phyloP scores from a whole-genome alignment of 106 monocot genomes.

The Dendrobium chrysotoxum region DNA sequence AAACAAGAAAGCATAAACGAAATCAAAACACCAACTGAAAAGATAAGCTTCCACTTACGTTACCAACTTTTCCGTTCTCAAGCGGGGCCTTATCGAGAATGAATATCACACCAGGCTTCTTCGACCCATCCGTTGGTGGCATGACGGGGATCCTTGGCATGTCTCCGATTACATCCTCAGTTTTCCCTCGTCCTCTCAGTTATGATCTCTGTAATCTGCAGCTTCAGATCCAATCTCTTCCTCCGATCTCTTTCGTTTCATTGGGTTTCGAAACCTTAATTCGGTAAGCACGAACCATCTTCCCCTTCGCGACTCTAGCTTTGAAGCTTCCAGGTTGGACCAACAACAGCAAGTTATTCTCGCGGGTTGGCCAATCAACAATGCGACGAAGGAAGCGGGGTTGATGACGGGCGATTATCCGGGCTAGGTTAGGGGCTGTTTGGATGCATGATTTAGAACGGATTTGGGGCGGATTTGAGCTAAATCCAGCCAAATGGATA shows the following conservation, averaged over 20 bases:
- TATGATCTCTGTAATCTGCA: neutral
- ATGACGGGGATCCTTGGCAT: conserved; percentile 37
- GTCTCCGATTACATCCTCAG: conserved; percentile 12
- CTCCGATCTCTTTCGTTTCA: conserved; percentile 18
- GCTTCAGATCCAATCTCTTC: neutral
- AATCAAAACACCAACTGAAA: neutral
- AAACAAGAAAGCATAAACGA: neutral
- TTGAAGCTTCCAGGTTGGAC: too few relatives aligned
- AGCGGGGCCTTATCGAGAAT: conserved; percentile 63
- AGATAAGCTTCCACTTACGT: conserved; percentile 23
- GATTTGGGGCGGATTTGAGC: too few relatives aligned
- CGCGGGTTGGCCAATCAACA: too few relatives aligned
- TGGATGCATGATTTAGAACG: too few relatives aligned
- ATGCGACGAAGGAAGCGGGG: too few relatives aligned
- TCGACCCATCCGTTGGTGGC: conserved; percentile 12
- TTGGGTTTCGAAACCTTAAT: conserved; percentile 25
- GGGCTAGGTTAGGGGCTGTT: too few relatives aligned
- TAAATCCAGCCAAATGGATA: too few relatives aligned
- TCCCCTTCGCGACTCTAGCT: too few relatives aligned
- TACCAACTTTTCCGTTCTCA: conserved; percentile 68
- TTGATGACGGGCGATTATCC: too few relatives aligned
- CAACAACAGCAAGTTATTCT: too few relatives aligned
- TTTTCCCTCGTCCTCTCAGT: conserved; percentile 9
- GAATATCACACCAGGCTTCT: conserved; percentile 53
- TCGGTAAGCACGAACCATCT: conserved; percentile 46